Conservation (phyloP, 2,329 filamentous ascomycete species). For the Dactylellina haptotyla region DNA sequence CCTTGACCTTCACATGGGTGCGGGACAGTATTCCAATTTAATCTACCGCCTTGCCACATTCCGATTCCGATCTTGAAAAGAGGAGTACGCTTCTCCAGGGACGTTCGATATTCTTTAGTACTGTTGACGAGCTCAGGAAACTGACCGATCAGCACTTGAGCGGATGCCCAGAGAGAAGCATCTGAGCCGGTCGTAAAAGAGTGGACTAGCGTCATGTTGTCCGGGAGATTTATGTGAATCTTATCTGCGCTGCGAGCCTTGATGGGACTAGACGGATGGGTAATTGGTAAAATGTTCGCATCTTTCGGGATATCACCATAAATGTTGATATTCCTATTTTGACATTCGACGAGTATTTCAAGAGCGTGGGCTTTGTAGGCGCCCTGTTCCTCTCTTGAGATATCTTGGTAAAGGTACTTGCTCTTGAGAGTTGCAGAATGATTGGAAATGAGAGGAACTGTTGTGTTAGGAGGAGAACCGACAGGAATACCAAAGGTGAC, state of each 20-base stretch:
- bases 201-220: conserved; percentile 14
- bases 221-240: background rate
- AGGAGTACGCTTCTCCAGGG: background rate
- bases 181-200: conserved; percentile 19
- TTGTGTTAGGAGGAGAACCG: background rate
- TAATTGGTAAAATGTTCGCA: background rate
- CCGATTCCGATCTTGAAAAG: conserved; percentile 20
- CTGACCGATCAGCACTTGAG: conserved; percentile 22
- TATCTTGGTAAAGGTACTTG: background rate
- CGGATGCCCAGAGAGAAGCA: conserved; percentile 32
- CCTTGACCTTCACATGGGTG: conserved; percentile 30
- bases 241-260: background rate
- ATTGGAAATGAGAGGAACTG: background rate
- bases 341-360: conserved; percentile 6
- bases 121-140: conserved; percentile 35
- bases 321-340: conserved; percentile 11
- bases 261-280: background rate
- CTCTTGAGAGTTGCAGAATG: background rate
- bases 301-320: conserved; percentile 9
- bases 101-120: conserved; percentile 14
- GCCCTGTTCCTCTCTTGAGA: background rate
- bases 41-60: conserved; percentile 18
- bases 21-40: conserved; percentile 2
- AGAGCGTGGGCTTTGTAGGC: background rate
- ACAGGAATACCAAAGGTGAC: background rate